Percentiles rank a stretch among this genome's conserved stretches.
These are phyloP conservation scores for Pistacia vera DNA, from an alignment of 345 rosid genomes.

Conservation along the genomic window DNA sequence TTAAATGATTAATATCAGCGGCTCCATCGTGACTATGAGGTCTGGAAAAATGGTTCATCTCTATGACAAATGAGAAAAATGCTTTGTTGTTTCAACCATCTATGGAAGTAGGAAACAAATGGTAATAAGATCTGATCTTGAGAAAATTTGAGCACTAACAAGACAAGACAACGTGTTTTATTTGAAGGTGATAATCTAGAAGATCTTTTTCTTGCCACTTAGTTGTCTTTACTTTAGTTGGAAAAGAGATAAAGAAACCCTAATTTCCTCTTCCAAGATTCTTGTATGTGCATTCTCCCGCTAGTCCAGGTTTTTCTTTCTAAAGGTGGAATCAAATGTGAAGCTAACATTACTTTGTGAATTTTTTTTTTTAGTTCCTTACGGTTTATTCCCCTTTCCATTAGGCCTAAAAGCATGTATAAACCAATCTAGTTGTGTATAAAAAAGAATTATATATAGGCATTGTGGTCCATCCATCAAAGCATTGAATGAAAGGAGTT, in stretches of 20 bases:
- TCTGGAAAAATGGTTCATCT: not conserved
- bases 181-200: slow-evolving; percentile 7
- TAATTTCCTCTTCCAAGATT: slow-evolving; percentile 13
- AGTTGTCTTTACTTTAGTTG: slow-evolving; percentile 16
- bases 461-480: slow-evolving; percentile 35
- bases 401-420: not conserved
- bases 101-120: slow-evolving; percentile 5
- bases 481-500: slow-evolving; percentile 12
- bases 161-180: slow-evolving; percentile 26
- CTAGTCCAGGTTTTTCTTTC: not conserved
- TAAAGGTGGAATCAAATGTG: not conserved
- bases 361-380: not conserved
- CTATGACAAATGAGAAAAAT: not conserved
- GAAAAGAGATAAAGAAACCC: slow-evolving; percentile 20
- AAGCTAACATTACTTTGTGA: not conserved
- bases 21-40: not conserved
- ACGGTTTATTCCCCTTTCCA: not conserved
- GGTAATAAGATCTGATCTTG: slow-evolving; percentile 14
- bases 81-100: slow-evolving; percentile 14
- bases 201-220: slow-evolving; percentile 18
- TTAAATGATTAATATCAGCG: not conserved
- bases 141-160: slow-evolving; percentile 27
- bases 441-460: not conserved
- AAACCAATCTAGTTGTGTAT: slow-evolving; percentile 5
- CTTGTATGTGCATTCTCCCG: not conserved